Evolutionary conservation across 768 basidiomycete genomes (phyloP), one percentile per base, ranked within the genome.

Genomic region (Clavulina sp.): DNA sequence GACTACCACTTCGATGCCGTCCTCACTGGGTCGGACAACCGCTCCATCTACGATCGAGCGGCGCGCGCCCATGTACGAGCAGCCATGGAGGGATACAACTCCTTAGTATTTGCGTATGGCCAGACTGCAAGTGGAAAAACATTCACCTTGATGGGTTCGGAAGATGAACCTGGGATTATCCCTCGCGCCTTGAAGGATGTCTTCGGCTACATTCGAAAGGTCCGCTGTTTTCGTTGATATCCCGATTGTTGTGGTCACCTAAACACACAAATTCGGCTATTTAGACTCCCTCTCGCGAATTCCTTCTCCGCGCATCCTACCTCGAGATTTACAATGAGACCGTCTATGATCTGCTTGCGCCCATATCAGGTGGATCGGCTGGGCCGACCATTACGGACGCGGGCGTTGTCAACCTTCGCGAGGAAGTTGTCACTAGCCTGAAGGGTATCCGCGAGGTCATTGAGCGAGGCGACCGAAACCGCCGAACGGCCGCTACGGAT

Each of bases 301-400:
- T 89, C 65, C 76, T 97, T n/a, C 73, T 99, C 5, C 79, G 92
- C 18, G 93, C 91, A 62, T 87, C 86, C 4, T 97, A 96, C 63
- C 78, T 99, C 48, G 95, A 97, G 61, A 91, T 99, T 44, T 99
- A 97, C 70, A 99, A 97, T 65, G 88, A 93, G 62, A 73, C 75
- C 0, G 81, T 92, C 46, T 74, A 84, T 57, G 88, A 93, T 59
- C 68, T 99, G 1, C 77, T 99, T 7, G 80, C 84, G 0, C 81
- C 84, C 1, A 65, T 69, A 9, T 66, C 68, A n/a, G 54, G 58
- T 24, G 32, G 57, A 54, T 23, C 62, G 66, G 9, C 19, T 53
- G 16, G 62, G 67, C 0, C 77, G 77, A 49, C 77, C 76, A 75
- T 87, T 9, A 77, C 85, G 55, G 80, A 88, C 49, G 74, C 75